Evolutionary conservation across 192 early-diverging fungal genomes (phyloP).

Genomic region (Linnemannia hyalina): DNA sequence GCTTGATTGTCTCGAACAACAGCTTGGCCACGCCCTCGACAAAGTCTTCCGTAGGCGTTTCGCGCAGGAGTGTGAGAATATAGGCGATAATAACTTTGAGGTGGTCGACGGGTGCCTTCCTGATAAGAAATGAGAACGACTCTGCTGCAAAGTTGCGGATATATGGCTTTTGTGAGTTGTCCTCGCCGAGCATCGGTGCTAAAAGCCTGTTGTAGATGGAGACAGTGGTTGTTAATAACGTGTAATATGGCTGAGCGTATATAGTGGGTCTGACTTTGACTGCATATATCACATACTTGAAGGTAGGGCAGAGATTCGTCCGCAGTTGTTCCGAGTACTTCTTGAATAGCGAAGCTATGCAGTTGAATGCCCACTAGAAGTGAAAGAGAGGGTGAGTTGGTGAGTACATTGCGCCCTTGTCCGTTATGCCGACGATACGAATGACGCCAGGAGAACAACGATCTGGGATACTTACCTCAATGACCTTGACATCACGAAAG

Average conservation of each 20-base stretch:
- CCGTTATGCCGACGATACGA: neutral
- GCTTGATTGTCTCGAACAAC: conserved; percentile 88
- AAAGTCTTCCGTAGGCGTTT: conserved; percentile 64
- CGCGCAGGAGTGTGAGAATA: conserved; percentile 68
- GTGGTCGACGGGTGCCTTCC: conserved; percentile 76
- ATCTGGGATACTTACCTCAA: conserved; percentile 70
- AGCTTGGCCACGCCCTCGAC: conserved; percentile 84
- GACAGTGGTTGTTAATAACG: neutral
- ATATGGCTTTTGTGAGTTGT: conserved; percentile 76
- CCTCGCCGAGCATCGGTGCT: conserved; percentile 75
- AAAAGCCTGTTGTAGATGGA: conserved; percentile 65
- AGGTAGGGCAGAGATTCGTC: conserved; percentile 79
- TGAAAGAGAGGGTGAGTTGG: neutral
- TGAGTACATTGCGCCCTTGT: neutral
- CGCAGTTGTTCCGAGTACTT: conserved; percentile 80
- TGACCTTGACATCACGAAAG: conserved; percentile 73
- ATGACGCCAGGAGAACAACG: neutral
- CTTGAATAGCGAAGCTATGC: conserved; percentile 94
- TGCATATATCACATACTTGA: conserved; percentile 62
- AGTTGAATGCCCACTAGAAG: conserved; percentile 81
- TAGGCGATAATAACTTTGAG: conserved; percentile 72
- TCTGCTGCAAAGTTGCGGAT: conserved; percentile 93
- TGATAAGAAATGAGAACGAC: conserved; percentile 90
- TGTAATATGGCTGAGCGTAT: neutral
- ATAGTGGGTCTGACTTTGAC: neutral